Evolutionary conservation across 2,329 filamentous ascomycete species (phyloP), one percentile per base, ranked within the genome.

Genomic region (Fusarium sp.): DNA sequence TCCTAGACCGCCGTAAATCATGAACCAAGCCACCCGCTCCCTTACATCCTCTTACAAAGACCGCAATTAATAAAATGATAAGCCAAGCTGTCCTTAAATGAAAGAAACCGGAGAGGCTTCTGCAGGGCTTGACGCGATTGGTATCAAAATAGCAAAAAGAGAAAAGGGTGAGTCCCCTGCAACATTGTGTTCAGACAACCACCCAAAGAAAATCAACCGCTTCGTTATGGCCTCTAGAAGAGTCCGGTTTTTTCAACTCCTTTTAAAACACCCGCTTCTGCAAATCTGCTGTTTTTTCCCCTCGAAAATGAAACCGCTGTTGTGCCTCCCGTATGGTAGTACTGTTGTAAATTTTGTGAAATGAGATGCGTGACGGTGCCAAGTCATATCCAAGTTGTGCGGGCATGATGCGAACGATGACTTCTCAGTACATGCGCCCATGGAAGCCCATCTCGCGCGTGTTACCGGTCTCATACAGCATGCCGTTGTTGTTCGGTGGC

Each of bases 401-500:
- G 31, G 49, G 61, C 62, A 35, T 65, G 35, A 54, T 62, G 15
- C 38, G 35, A 52, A 23, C 33, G 33, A 44, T 23, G 27, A 38
- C 35, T 31, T n/a, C 60, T 81, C 76, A 85, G 73, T 85, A 86
- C 72, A 86, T 78, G 60, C 85, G 80, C 55, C 84, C 83, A 25
- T 82, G 79, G 71, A 85, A 85, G 37, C 81, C 73, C 72, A 86
- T 79, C 15, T 82, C 80, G 4, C 81, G 79, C 44, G 76, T 67
- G 48, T 84, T 81, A 7, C 84, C 83, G 31, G 86, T 85, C 27
- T 85, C 85, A 67, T 87, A 87, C 29, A 84, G 74, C 41, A 83
- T 79, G 19, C 80, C 78, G 19, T 78, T 76, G 41, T 66, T 60
- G 57, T 60, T 66, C 10, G 73, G 59, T 42, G 58, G 58, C 42